Base-by-base conservation (phyloP, 257 asterid species). In the Solanum etuberosum region DNA sequence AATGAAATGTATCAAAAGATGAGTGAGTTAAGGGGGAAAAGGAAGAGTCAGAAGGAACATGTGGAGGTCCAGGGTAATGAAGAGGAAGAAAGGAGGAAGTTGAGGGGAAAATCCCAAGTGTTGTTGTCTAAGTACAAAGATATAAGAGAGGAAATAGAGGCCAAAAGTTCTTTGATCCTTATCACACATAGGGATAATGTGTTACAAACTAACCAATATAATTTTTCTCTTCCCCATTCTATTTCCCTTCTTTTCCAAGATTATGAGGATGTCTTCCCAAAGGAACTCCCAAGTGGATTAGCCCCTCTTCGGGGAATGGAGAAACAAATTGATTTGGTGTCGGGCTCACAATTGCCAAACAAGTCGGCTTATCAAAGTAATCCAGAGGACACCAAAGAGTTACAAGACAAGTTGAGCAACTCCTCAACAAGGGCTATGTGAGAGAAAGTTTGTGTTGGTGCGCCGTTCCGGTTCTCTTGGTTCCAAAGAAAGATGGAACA, bases 81-180 rank as follows among this genome's bases (percentile, higher is more conserved):
- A 57, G 0, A 20, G 10, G 12, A 57, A 8, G 2, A 57, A 20
- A 57, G 27, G 13, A 57, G 2, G 65, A 20, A 57, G 65, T 7
- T 0, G 2, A 57, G 25, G 25, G 65, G 25, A 8, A 57, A 57
- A 7, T 0, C 4, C 25, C 0, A 21, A 21, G 65, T 0, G 5
- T 57, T 57, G 63, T 54, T 54, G 63, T 4, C 1, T 6, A 54
- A 18, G n/a, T 54, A 6, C 3, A 54, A 54, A 54, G 25, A 54
- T 9, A 20, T 18, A 6, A 18, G 9, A 11, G n/a, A 54, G n/a
- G 4, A 3, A 20, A 1, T 18, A 2, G n/a, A 2, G n/a, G 11
- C n/a, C 4, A 7, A 54, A 54, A 2, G n/a, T 54, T 18, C 25
- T 18, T 54, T 54, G 10, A 54, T 54, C 4, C 2, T 18, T 20